Evolutionary conservation across 2,329 filamentous ascomycete genomes (phyloP), one percentile per base, ranked within the genome.

Genomic region (Diaporthe caulivora): DNA sequence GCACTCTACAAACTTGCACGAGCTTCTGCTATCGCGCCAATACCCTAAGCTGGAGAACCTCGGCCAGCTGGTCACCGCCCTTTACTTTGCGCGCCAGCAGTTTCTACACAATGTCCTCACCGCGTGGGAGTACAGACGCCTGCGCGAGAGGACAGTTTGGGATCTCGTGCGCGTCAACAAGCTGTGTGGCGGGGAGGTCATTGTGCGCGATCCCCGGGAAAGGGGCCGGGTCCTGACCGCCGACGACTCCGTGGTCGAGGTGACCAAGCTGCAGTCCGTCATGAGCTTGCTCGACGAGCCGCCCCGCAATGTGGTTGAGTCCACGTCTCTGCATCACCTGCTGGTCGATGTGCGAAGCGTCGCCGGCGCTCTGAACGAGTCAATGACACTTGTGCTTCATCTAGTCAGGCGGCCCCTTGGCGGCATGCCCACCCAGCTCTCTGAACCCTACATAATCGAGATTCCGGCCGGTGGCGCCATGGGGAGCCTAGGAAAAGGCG

Each of bases 1-100:
- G 97, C 96, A 99, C 84, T 97, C 97, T 26, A 98, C 95, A 24
- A 97, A 98, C 80, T 88, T 99, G 21, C 97, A 99, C 84, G 95
- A 97, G 81, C 87, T 98, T 31, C 88, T 99, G 1, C 89, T 99
- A 11, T 91, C 92, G 26, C 90, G 95, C 74, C 92, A 95, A 81
- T 99, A 99, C 83, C 86, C 89, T 65, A 90, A 92, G 71, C 86
- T 99, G 71, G 95, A 97, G 78, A 91, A 93, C 76, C 91, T 98
- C 81, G 94, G 95, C 1, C 89, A 90, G 72, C 88, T 98, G 70
- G 93, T 98, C 57, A 90, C 92, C 65, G 91, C 92, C n/a, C 87
- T 99, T 75, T 96, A 98, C 82, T 88, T 95, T 71, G 92, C 94
- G 54, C 89, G 97, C 76, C 92, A 97, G 78, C 95, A 98, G 83